phyloP scores from a whole-genome alignment of 2,329 filamentous ascomycete species.

The Aspergillus sp. region DNA sequence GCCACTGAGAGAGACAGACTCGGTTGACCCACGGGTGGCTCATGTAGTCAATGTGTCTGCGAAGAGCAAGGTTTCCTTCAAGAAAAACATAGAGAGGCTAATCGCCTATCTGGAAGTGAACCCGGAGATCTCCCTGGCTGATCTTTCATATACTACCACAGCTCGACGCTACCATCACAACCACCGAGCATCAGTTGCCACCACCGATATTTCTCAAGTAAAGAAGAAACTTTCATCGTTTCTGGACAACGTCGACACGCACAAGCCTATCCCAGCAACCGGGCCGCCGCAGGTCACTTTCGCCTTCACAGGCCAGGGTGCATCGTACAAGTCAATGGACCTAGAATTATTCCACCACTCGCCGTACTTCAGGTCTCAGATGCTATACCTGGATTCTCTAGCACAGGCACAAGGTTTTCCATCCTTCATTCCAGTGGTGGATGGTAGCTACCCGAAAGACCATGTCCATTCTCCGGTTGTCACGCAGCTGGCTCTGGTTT shows the following conservation, averaged over 20 bases:
- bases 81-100: constrained; percentile 55
- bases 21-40: constrained; percentile 47
- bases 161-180: constrained; percentile 47
- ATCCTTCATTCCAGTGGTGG: constrained; percentile 21
- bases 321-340: constrained; percentile 27
- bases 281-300: constrained; percentile 32
- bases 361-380: constrained; percentile 21
- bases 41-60: constrained; percentile 59
- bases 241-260: constrained; percentile 42
- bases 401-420: constrained; percentile 25
- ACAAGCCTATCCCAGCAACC: constrained; percentile 49
- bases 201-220: neutral
- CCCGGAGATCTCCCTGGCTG: constrained; percentile 46
- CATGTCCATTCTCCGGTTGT: constrained; percentile 14
- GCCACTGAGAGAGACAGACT: constrained; percentile 33
- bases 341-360: constrained; percentile 30
- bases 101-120: constrained; percentile 41
- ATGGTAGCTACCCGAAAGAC: constrained; percentile 40
- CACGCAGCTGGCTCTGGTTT: constrained; percentile 39
- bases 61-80: constrained; percentile 48
- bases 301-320: constrained; percentile 39
- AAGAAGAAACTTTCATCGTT: neutral
- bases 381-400: constrained; percentile 25
- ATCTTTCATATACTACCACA: constrained; percentile 65
- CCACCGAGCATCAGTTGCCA: constrained; percentile 10